Conservation (phyloP, 495 filamentous ascomycete species). For the Podospora bellae-mahoneyi region DNA sequence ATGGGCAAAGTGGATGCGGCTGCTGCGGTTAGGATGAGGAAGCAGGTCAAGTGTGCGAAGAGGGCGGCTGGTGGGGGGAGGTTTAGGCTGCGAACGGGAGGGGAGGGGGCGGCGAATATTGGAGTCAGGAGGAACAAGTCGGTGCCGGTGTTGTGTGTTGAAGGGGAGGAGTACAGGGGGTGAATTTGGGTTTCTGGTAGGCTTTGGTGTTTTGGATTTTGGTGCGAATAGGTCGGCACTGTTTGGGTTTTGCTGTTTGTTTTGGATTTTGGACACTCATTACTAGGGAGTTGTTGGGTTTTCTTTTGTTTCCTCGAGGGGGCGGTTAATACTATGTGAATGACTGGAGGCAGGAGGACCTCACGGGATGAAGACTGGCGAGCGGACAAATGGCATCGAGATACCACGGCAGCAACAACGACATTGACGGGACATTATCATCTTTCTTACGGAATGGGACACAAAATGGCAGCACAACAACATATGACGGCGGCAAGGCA, state of each 20-base stretch:
- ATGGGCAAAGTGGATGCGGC: slow-evolving; percentile 27
- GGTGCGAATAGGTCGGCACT: not conserved
- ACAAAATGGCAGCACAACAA: not conserved
- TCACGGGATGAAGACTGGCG: not conserved
- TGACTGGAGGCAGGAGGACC: not conserved
- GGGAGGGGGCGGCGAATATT: not conserved
- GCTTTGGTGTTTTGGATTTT: not conserved
- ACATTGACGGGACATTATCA: not conserved
- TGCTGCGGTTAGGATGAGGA: slow-evolving; percentile 30
- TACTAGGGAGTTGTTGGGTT: not conserved
- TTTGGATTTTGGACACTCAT: not conserved
- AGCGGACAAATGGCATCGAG: not conserved
- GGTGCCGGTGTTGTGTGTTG: slow-evolving; percentile 6
- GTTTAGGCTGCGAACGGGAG: slow-evolving; percentile 4
- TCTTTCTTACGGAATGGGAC: not conserved
- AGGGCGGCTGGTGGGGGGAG: slow-evolving; percentile 12
- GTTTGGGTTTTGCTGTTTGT: not conserved
- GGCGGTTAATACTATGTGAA: not conserved
- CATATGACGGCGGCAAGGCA: not conserved
- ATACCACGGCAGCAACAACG: not conserved
- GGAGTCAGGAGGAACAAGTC: not conserved
- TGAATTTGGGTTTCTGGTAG: not conserved
- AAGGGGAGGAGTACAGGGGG: not conserved
- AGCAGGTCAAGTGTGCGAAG: slow-evolving; percentile 30
- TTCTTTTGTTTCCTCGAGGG: not conserved